A percentile compares a stretch with the other conserved stretches of the same genome.
These are phyloP conservation scores for Botrytis fabae DNA, from an alignment of 2,329 filamentous ascomycete genomes.

Conservation along the genomic window DNA sequence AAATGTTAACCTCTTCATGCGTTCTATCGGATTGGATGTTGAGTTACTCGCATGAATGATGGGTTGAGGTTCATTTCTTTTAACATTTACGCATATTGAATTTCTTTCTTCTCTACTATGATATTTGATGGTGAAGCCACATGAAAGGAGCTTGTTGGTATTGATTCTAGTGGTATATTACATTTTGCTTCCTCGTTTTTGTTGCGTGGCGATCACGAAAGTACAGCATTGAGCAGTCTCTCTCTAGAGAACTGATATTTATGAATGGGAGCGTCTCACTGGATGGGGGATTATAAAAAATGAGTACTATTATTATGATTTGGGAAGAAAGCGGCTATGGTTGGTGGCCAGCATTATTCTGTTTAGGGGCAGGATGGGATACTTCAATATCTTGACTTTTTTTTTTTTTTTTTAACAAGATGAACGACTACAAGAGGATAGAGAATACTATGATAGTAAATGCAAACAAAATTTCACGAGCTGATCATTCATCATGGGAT, in stretches of 20 bases:
- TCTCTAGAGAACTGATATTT: not conserved
- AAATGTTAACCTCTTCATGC: constrained; percentile 98
- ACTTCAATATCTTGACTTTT: not conserved
- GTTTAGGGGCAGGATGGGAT: constrained; percentile 6
- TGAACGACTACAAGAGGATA: not conserved
- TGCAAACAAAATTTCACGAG: not conserved
- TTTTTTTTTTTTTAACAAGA: not conserved
- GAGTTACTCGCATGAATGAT: constrained; percentile 53
- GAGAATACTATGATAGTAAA: not conserved
- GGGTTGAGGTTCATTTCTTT: constrained; percentile 6
- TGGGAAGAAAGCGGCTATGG: not conserved
- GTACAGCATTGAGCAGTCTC: not conserved
- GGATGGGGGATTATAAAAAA: constrained; percentile 4
- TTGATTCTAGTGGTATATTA: constrained; percentile 19
- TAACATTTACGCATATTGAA: constrained; percentile 15
- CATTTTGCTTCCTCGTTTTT: constrained; percentile 14
- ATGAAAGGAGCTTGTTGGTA: constrained; percentile 13
- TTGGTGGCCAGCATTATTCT: constrained; percentile 2
- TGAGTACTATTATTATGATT: constrained; percentile 20
- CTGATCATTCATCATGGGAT: not conserved
- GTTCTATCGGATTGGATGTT: constrained; percentile 96
- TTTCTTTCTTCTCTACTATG: constrained; percentile 14
- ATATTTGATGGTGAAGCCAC: constrained; percentile 17
- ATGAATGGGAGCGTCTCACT: constrained; percentile 20
- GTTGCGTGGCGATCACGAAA: constrained; percentile 11